Conservation (phyloP, 345 rosid genomes). For the Lepidium aucheri region DNA sequence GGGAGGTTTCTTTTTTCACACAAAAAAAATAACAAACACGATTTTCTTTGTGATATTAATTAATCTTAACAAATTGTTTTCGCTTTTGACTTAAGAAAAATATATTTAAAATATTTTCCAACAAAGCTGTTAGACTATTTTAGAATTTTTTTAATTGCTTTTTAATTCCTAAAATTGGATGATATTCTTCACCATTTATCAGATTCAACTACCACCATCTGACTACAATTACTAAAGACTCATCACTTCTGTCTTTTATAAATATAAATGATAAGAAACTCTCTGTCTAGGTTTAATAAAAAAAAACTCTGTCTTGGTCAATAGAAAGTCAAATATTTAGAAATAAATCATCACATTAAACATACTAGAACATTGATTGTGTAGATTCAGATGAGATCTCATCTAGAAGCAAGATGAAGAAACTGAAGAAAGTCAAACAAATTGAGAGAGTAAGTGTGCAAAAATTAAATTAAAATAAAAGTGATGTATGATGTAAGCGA, state of each 20-base stretch:
- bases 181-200: not conserved
- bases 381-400: not conserved
- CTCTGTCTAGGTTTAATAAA: no score
- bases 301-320: no score
- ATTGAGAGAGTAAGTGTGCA: slow-evolving; percentile 8
- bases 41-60: no score
- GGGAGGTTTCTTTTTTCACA: no score
- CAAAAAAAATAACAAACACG: no score
- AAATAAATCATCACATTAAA: not conserved
- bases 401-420: not conserved
- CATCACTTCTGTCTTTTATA: no score
- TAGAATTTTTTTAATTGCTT: no score
- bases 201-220: not conserved
- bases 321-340: not conserved
- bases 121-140: no score
- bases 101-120: no score
- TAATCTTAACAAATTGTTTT: no score
- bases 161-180: not conserved
- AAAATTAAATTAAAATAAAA: not conserved
- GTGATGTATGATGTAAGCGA: slow-evolving; percentile 2
- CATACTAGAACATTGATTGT: not conserved
- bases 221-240: not conserved
- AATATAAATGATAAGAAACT: not conserved
- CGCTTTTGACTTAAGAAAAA: no score
- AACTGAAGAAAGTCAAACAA: slow-evolving; percentile 14